A percentile compares a stretch with the other conserved stretches of the same genome.
Evolutionary conservation across 2,329 filamentous ascomycete species (phyloP).

Genomic region (Microthyrium microscopicum): DNA sequence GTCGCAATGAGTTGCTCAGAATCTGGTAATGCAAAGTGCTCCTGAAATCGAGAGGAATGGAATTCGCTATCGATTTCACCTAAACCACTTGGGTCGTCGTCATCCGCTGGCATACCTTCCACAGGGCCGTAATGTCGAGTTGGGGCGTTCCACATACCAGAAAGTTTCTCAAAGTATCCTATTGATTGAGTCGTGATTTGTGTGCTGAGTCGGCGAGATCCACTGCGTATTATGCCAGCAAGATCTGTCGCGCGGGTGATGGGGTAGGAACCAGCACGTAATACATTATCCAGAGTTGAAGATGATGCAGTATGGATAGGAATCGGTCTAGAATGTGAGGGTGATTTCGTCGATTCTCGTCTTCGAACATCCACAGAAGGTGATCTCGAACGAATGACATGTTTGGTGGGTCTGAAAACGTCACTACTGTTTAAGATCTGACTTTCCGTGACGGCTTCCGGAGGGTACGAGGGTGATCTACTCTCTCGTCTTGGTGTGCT

Average conservation of each 20-base stretch:
- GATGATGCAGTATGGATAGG: conserved; percentile 19
- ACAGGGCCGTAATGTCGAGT: conserved; percentile 74
- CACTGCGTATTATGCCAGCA: conserved; percentile 64
- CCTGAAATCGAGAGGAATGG: conserved; percentile 55
- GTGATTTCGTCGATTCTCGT: not conserved
- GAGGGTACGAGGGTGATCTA: conserved; percentile 57
- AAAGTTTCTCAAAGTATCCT: conserved; percentile 92
- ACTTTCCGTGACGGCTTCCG: conserved; percentile 78
- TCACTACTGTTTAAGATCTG: conserved; percentile 79
- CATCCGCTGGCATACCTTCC: conserved; percentile 44
- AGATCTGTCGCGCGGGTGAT: conserved; percentile 69
- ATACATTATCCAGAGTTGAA: conserved; percentile 40
- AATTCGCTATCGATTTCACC: conserved; percentile 24
- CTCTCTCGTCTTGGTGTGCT: conserved; percentile 37
- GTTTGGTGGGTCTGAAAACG: conserved; percentile 66
- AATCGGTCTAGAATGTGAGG: conserved; percentile 4
- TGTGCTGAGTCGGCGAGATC: conserved; percentile 65
- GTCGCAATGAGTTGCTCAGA: conserved; percentile 73
- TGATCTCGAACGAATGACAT: no score
- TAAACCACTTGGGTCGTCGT: conserved; percentile 39
- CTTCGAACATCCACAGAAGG: no score
- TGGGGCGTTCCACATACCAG: conserved; percentile 89
- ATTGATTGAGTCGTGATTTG: conserved; percentile 80
- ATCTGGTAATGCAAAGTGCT: conserved; percentile 76
- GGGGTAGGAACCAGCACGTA: conserved; percentile 53